A percentile compares a stretch with the other conserved stretches of the same genome.
Conservation (phyloP, 2,329 filamentous ascomycete genomes). For the Colletotrichum tofieldiae region DNA sequence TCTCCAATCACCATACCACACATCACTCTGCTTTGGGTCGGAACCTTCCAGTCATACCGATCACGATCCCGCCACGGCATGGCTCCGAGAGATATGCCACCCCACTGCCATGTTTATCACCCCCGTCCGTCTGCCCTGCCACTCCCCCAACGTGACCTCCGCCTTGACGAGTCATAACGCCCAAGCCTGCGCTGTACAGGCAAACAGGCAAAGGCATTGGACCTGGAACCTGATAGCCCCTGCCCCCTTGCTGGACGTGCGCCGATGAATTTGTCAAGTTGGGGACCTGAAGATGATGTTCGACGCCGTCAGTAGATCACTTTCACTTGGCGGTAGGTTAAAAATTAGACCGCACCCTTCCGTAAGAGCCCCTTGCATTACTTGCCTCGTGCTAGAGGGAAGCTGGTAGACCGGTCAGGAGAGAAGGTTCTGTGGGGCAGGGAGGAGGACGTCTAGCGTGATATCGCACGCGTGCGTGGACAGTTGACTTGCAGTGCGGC, state of each 20-base stretch:
- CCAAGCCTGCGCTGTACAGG: not conserved
- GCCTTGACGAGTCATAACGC: not conserved
- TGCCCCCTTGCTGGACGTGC: not conserved
- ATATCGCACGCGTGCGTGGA: not conserved
- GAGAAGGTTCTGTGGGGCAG: not conserved
- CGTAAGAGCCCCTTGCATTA: not conserved
- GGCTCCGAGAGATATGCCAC: not conserved
- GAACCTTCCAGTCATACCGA: not conserved
- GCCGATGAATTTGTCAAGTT: too few species aligned
- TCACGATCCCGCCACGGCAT: not conserved
- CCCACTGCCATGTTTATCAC: not conserved
- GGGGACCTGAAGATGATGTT: not conserved
- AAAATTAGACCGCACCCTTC: not conserved
- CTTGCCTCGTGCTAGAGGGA: not conserved
- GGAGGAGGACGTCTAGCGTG: not conserved
- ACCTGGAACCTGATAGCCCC: not conserved
- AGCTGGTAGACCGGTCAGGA: not conserved
- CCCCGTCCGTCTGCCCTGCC: not conserved
- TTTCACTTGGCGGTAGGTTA: not conserved
- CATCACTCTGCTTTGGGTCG: not conserved
- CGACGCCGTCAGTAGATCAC: constrained; percentile 2
- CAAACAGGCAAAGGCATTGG: not conserved
- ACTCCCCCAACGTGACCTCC: not conserved
- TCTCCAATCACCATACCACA: not conserved
- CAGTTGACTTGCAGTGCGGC: not conserved